phyloP scores from a whole-genome alignment of 371 early-diverging fungal genomes.

The Rhizopus delemar region DNA sequence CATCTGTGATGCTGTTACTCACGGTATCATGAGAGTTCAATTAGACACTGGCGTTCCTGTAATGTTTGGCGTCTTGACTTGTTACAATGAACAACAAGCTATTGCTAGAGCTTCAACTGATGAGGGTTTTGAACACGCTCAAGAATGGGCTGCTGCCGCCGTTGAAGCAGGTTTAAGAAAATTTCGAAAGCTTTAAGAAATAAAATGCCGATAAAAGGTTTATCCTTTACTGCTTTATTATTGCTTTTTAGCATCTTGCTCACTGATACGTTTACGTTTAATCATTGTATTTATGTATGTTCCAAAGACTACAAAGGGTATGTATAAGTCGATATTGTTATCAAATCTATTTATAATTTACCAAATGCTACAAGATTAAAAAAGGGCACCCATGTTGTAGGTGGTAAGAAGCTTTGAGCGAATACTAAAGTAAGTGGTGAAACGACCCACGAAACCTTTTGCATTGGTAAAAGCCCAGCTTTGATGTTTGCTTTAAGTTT shows the following conservation, averaged over 20 bases:
- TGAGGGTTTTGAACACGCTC: constrained; percentile 90
- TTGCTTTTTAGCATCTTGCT: constrained; percentile 41
- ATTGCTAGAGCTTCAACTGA: constrained; percentile 74
- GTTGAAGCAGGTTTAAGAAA: constrained; percentile 87
- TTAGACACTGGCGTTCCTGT: constrained; percentile 87
- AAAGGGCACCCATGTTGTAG: constrained; percentile 86
- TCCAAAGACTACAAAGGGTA: constrained; percentile 58
- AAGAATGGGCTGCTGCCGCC: constrained; percentile 95
- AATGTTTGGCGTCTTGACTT: constrained; percentile 96
- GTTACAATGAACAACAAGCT: constrained; percentile 92
- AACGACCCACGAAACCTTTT: constrained; percentile 81
- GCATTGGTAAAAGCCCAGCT: constrained; percentile 67
- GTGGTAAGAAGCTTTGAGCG: constrained; percentile 77
- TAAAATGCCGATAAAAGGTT: too few species aligned
- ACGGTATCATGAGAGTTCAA: constrained; percentile 91
- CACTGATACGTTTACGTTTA: constrained; percentile 62
- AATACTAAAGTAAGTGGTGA: constrained; percentile 75
- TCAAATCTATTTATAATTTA: constrained; percentile 26
- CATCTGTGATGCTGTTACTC: constrained; percentile 88
- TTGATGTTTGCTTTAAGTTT: constrained; percentile 59
- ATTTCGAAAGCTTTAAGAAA: constrained; percentile 42
- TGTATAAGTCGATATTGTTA: constrained; percentile 2
- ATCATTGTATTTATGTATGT: constrained; percentile 80
- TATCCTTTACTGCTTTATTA: constrained; percentile 9
- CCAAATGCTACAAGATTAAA: constrained; percentile 81